phyloP scores from a whole-genome alignment of 2,329 filamentous ascomycete genomes.

The Parastagonospora nodorum region DNA sequence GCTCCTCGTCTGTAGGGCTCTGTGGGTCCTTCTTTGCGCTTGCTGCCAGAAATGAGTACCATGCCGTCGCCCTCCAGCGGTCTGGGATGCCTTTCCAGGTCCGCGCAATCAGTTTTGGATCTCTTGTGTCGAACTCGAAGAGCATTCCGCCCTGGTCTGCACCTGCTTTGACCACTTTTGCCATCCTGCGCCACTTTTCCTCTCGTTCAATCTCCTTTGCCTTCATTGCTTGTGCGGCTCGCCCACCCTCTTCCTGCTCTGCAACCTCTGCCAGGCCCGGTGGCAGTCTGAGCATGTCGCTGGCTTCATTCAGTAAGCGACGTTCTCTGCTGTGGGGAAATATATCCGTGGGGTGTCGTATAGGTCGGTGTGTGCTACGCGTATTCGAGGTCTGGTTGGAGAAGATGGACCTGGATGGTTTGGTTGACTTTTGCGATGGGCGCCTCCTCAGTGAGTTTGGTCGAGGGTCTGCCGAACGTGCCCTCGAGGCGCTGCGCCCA shows the following conservation, averaged over 20 bases:
- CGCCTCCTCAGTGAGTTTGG: conserved; percentile 47
- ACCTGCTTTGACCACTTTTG: conserved; percentile 52
- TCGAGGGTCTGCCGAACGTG: conserved; percentile 46
- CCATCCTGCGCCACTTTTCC: conserved; percentile 73
- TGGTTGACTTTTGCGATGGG: conserved; percentile 50
- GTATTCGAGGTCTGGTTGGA: conserved; percentile 50
- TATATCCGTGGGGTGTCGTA: conserved; percentile 57
- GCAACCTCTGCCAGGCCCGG: conserved; percentile 55
- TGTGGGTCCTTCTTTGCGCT: conserved; percentile 71
- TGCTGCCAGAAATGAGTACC: conserved; percentile 87
- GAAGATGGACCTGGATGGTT: conserved; percentile 47
- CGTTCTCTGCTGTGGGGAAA: conserved; percentile 60
- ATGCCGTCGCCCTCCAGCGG: conserved; percentile 89
- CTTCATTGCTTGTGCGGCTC: conserved; percentile 55
- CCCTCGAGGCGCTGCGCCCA: conserved; percentile 55
- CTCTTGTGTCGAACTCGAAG: conserved; percentile 80
- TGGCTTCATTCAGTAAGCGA: conserved; percentile 63
- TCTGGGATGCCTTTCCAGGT: conserved; percentile 99
- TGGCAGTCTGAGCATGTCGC: conserved; percentile 68
- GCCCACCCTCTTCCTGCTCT: conserved; percentile 52
- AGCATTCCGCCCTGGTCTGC: conserved; percentile 64
- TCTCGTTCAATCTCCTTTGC: conserved; percentile 66
- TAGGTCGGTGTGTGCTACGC: conserved; percentile 33
- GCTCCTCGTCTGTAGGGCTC: conserved; percentile 69
- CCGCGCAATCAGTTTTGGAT: conserved; percentile 79